These are phyloP conservation scores for Vickermania ingenoplastis DNA, from an alignment of 208 protist species.

Conservation along the genomic window DNA sequence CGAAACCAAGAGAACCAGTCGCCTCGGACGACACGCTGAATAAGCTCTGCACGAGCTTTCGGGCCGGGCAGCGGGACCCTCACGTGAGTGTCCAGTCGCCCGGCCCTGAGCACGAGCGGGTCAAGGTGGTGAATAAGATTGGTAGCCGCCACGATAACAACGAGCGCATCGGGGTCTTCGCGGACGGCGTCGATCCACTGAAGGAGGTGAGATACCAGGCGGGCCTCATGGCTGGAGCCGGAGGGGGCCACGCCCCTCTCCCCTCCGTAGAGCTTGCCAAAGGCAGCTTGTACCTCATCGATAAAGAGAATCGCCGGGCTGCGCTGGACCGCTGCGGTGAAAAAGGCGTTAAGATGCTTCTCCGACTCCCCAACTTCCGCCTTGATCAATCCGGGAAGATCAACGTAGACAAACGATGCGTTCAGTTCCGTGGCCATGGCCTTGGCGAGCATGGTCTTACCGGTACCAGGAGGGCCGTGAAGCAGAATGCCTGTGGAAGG, in stretches of 20 bases:
- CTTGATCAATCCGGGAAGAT: conserved; percentile 73
- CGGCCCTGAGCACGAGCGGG: conserved; percentile 58
- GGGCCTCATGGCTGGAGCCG: conserved; percentile 34
- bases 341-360: conserved; percentile 72
- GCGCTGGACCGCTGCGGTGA: conserved; percentile 59
- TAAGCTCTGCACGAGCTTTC: conserved; percentile 27
- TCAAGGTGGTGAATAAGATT: conserved; percentile 66
- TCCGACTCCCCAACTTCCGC: conserved; percentile 90
- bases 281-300: conserved; percentile 92
- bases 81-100: conserved; percentile 67
- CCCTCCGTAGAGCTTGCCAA: conserved; percentile 34
- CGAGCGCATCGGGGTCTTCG: conserved; percentile 35
- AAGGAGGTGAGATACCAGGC: conserved; percentile 66
- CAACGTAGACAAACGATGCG: conserved; percentile 87
- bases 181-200: conserved; percentile 62
- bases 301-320: conserved; percentile 89
- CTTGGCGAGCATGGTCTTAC: conserved; percentile 89
- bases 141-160: conserved; percentile 74
- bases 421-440: conserved; percentile 86
- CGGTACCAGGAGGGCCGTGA: conserved; percentile 86
- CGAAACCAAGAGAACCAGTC: conserved; percentile 55
- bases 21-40: conserved; percentile 35
- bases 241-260: not conserved
- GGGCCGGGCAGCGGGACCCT: conserved; percentile 57
- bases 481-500: conserved; percentile 87